Evolutionary conservation across 495 filamentous ascomycete species (phyloP), one percentile per base, ranked within the genome.

Genomic region (Aspergillus incahuasiensis): DNA sequence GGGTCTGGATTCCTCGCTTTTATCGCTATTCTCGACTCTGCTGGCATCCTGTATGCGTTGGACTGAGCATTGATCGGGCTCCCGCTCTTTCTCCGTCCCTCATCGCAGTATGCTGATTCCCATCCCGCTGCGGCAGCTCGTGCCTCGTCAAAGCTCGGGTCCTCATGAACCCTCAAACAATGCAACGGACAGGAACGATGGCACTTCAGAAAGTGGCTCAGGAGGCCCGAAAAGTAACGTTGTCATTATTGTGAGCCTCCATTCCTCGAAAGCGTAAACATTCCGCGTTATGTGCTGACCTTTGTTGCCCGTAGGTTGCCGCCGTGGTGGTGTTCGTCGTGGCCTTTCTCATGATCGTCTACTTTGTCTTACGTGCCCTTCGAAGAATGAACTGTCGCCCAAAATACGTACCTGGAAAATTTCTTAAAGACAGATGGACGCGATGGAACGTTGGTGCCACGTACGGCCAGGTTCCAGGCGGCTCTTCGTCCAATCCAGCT

Each of bases 361-460:
- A 76, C 63, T 72, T 80, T 47, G 54, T 74, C 28, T 63, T 80
- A 20, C 78, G 81, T 3, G 65, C 69, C 51, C 63, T 82, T 38
- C 81, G 79, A 32, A 69, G 71, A 43, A 67, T 69, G 57, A 62
- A 79, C 52, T 77, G 72, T 39, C 74, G 80, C 38, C 82, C 81
- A 16, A 80, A 75, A 66, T 85, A 80, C 59, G 68, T 86, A 28
- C 86, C 84, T 12, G 80, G 78, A 0, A 68, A 72, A 38, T 78
- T 66, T 42, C 58, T 88, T 49, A 88, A 87, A 61, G 71, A 68
- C 13, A 69, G 74, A 71, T 88, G 86, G 86, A 73, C 72, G 40
- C 69, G 72, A 54, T 88, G 85, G 86, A 71, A 68, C 6, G 81
- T 79, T 1, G 73, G 65, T 18, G 61, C 66, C 41, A 62, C 67